phyloP scores from a whole-genome alignment of 225 moss, liverwort and hornwort genomes.

The Asterella californica region DNA sequence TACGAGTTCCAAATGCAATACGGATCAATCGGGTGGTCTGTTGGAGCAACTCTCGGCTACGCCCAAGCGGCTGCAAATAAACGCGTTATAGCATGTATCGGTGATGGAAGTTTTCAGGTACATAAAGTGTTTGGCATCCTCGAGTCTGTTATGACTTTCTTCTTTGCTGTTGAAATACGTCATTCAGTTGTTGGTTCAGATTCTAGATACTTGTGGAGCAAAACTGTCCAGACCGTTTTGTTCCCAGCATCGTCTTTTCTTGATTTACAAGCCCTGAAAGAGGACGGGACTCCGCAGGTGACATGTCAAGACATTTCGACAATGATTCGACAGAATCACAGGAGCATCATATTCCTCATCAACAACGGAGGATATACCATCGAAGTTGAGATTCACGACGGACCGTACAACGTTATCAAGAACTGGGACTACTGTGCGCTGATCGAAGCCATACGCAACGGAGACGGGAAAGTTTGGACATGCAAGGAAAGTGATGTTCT shows the following conservation, averaged over 20 bases:
- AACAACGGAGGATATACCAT: constrained; percentile 67
- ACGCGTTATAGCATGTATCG: constrained; percentile 57
- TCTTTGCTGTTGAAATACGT: no score
- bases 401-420: constrained; percentile 62
- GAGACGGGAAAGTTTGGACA: constrained; percentile 54
- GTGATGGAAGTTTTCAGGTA: constrained; percentile 69
- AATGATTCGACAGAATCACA: constrained; percentile 52
- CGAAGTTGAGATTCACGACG: constrained; percentile 59
- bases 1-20: constrained; percentile 77
- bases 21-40: constrained; percentile 58
- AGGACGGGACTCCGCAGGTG: constrained; percentile 29
- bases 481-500: constrained; percentile 18
- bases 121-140: neutral
- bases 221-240: neutral
- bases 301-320: constrained; percentile 68
- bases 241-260: neutral
- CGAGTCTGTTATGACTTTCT: no score
- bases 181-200: neutral
- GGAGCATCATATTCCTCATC: constrained; percentile 56
- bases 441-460: constrained; percentile 53
- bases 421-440: constrained; percentile 60
- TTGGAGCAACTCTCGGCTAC: constrained; percentile 59
- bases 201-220: neutral
- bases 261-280: neutral
- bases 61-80: constrained; percentile 43